Base-by-base conservation (phyloP, 495 filamentous ascomycete species). In the Hyaloscypha finlandica region DNA sequence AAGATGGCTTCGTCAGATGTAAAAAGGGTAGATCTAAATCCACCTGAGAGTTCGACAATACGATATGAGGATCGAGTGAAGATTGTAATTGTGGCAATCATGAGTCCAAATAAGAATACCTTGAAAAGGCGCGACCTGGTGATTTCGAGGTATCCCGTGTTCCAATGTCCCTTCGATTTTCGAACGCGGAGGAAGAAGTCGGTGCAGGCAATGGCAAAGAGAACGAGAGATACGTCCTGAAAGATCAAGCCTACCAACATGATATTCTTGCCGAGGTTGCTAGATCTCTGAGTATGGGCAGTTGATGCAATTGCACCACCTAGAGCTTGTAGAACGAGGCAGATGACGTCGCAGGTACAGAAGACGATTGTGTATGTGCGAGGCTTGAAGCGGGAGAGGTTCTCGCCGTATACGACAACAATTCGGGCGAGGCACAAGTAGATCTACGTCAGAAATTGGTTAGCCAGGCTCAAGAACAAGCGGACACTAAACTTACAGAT, bases 1-100 rank as follows among this genome's bases (percentile, higher is more conserved):
- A 91, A 89, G 9, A 85, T 70, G 12, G 82, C 77, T 76, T 93
- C 80, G 52, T 90, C 76, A 58, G 79, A 83, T 56, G 84, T 88
- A 59, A 74, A 75, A 3, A 74, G 62, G 1, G n/a, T 9, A 2
- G 78, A 71, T 14, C 71, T 32, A 60, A 79, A 81, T 2, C 80
- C 80, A 14, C 68, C 70, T 5, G 68, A 67, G 3, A 82, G 68
- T 67, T 80, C 78, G 8, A 72, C 74, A 54, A 73, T 71, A 8
- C 79, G 75, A 66, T 76, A 81, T 14, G 68, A 63, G 54, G 61
- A 73, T 22, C 77, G 74, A 33, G 74, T 67, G 63, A 79, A 73
- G 71, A 81, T 79, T 42, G 68, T 64, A 29, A 80, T 3, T 0
- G 72, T 75, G 0, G 74, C 73, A 6, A 61, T 48, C 61, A 61